Evolutionary conservation across 257 asterid genomes (phyloP).

Genomic region (Perilla frutescens): DNA sequence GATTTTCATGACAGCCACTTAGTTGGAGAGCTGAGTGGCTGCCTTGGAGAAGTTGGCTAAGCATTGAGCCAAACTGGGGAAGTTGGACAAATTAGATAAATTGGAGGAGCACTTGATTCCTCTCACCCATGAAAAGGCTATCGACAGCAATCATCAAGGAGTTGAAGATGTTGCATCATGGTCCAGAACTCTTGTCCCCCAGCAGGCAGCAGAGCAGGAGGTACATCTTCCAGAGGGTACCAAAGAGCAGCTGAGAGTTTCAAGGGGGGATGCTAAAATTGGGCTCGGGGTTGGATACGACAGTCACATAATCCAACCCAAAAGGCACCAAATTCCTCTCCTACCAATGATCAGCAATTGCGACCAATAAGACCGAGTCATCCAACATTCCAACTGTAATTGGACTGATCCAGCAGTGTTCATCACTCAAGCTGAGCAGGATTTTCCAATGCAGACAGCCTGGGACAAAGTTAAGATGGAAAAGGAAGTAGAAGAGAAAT

Average conservation of each 20-base stretch:
- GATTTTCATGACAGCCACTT: no score
- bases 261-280: neutral
- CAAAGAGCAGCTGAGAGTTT: neutral
- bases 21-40: neutral
- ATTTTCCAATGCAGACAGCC: neutral
- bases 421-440: slow-evolving; percentile 1
- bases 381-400: no score
- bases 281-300: neutral
- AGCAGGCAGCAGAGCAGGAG: neutral
- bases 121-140: neutral
- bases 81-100: neutral
- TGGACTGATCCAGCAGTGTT: neutral
- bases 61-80: neutral
- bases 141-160: neutral
- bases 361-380: neutral
- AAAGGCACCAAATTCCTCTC: neutral
- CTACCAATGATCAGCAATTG: neutral
- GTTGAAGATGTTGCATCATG: neutral
- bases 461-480: neutral
- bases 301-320: neutral
- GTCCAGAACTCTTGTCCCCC: neutral
- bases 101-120: neutral
- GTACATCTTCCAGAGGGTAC: neutral
- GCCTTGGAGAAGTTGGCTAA: neutral
- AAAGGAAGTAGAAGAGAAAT: neutral